Conservation (phyloP, 148 eudicot genomes). For the Vaccinium myrtillus region DNA sequence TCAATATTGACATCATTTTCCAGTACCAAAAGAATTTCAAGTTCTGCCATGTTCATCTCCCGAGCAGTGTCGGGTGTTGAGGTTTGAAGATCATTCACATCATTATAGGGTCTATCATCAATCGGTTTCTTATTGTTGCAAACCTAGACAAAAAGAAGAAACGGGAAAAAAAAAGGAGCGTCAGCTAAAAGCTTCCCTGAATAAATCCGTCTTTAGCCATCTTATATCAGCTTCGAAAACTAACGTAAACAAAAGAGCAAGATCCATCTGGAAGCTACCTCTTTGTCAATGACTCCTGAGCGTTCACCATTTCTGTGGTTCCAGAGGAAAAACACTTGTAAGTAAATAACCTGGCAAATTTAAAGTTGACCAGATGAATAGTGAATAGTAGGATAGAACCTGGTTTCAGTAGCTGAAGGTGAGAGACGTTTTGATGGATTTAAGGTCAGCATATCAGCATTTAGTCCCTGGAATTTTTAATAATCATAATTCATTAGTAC, state of each 20-base stretch:
- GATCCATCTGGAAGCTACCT: constrained; percentile 34
- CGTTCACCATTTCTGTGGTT: constrained; percentile 47
- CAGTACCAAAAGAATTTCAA: constrained; percentile 33
- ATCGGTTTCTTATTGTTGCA: constrained; percentile 21
- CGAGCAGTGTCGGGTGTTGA: constrained; percentile 30
- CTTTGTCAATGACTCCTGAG: constrained; percentile 30
- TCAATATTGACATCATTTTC: constrained; percentile 58
- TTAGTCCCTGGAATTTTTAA: constrained; percentile 36
- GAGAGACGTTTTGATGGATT: constrained; percentile 58
- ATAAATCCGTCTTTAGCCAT: not conserved
- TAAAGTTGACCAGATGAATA: constrained; percentile 5
- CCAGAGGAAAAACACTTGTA: constrained; percentile 5
- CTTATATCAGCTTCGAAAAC: not conserved
- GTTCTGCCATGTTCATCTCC: constrained; percentile 36
- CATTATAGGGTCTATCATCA: constrained; percentile 27
- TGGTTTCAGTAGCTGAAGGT: constrained; percentile 47
- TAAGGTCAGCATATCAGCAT: constrained; percentile 21
- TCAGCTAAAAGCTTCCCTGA: not conserved
- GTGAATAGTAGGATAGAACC: constrained; percentile 31
- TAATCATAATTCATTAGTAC: not conserved
- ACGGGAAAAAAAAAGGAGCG: not conserved
- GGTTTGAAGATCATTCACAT: constrained; percentile 16
- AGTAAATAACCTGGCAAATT: constrained; percentile 10
- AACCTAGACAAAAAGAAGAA: constrained; percentile 35
- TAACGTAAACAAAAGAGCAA: not conserved